Conservation (phyloP, 495 filamentous ascomycete genomes). For the Lineolata rhizophorae region DNA sequence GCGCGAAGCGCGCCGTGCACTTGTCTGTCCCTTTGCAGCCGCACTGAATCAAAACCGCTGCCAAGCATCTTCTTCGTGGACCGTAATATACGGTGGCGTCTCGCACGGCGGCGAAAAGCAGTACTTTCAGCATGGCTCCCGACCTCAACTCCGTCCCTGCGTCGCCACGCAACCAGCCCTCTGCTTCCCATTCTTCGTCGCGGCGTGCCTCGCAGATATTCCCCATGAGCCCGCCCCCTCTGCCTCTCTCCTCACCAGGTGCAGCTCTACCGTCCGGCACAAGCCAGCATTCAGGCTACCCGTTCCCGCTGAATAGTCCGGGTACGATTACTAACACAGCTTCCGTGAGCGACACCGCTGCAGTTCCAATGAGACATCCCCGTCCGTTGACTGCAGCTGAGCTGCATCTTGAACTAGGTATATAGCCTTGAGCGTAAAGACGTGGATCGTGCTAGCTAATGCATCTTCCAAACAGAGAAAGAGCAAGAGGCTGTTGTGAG, state of each 20-base stretch:
- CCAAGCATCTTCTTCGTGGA: too few relatives aligned
- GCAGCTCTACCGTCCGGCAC: constrained; percentile 6
- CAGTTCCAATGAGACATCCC: constrained; percentile 54
- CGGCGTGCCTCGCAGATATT: constrained; percentile 23
- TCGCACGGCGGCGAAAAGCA: too few relatives aligned
- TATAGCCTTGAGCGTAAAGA: too few relatives aligned
- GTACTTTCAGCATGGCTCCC: constrained; percentile 30
- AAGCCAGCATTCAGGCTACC: constrained; percentile 8
- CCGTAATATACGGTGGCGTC: too few relatives aligned
- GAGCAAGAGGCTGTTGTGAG: constrained; percentile 85
- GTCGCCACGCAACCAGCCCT: constrained; percentile 21
- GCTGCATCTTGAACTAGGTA: constrained; percentile 58
- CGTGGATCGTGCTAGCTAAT: too few relatives aligned
- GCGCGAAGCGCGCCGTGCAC: too few relatives aligned
- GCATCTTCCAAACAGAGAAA: too few relatives aligned
- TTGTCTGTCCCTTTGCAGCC: too few relatives aligned
- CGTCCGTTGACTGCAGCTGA: constrained; percentile 70
- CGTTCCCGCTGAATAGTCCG: constrained; percentile 10
- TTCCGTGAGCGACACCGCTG: constrained; percentile 8
- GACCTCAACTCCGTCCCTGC: constrained; percentile 38
- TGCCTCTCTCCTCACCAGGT: constrained; percentile 16
- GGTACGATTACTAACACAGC: constrained; percentile 1
- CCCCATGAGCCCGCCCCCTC: constrained; percentile 24
- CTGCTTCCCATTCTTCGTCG: constrained; percentile 10
- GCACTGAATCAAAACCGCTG: too few relatives aligned